These are phyloP conservation scores for Trebouxia sp. DNA, from an alignment of 139 green algal species.

Conservation along the genomic window DNA sequence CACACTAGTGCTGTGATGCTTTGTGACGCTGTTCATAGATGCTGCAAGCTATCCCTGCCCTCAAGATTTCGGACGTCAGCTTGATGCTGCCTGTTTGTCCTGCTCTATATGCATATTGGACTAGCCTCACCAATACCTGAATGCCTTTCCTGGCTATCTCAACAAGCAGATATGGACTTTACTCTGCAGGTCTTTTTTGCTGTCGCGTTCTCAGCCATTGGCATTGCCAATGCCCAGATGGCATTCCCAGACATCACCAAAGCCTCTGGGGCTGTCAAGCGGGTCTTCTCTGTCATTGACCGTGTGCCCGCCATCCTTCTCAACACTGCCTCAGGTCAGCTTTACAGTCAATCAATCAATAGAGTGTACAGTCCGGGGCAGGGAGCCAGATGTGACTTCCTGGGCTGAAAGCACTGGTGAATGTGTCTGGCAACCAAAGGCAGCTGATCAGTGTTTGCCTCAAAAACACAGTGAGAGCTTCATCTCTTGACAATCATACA, in stretches of 20 bases:
- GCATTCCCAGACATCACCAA: slow-evolving; percentile 71
- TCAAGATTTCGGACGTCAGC: background rate
- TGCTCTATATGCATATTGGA: background rate
- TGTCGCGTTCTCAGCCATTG: slow-evolving; percentile 71
- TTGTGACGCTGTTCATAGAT: background rate
- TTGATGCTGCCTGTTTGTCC: background rate
- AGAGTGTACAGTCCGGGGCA: slow-evolving; percentile 1
- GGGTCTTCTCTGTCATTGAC: slow-evolving; percentile 83
- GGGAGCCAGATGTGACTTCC: no score
- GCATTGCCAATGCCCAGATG: slow-evolving; percentile 41
- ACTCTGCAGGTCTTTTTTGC: slow-evolving; percentile 66
- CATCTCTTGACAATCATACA: background rate
- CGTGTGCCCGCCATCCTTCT: slow-evolving; percentile 67
- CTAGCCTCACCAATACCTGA: background rate
- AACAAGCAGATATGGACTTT: background rate
- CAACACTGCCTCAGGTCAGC: slow-evolving; percentile 33
- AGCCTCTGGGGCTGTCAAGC: slow-evolving; percentile 54
- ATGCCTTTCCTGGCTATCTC: background rate
- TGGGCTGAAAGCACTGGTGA: no score
- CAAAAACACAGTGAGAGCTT: background rate
- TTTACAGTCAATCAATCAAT: background rate
- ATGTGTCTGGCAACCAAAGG: no score
- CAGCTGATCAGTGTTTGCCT: no score
- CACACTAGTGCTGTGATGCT: background rate
- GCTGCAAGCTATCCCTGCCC: background rate